Evolutionary conservation across 257 asterid genomes (phyloP).

Genomic region (Penstemon barbatus): DNA sequence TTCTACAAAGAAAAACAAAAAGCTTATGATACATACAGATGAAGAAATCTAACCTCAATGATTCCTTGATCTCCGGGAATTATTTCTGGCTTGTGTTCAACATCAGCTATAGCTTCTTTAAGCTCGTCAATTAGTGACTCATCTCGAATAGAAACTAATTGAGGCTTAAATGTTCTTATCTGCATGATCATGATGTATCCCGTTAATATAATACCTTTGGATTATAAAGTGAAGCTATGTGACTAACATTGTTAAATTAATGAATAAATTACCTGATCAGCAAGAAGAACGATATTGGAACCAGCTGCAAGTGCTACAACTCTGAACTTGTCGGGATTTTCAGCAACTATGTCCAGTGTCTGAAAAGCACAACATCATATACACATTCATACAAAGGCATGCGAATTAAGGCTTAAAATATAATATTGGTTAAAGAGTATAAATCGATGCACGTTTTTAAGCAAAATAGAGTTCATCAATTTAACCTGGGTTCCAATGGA

Average conservation of each 20-base stretch:
- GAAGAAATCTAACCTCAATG: slow-evolving; percentile 67
- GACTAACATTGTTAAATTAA: background rate
- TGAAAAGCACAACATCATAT: slow-evolving; percentile 36
- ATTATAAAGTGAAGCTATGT: background rate
- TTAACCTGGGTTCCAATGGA: slow-evolving; percentile 97
- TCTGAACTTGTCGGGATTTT: slow-evolving; percentile 85
- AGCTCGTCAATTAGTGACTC: slow-evolving; percentile 77
- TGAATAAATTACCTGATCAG: slow-evolving; percentile 72
- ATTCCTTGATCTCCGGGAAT: slow-evolving; percentile 95
- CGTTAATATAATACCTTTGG: background rate
- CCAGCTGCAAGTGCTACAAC: slow-evolving; percentile 99
- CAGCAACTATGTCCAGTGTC: slow-evolving; percentile 95
- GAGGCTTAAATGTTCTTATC: slow-evolving; percentile 84
- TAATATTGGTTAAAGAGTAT: background rate
- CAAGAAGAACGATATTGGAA: slow-evolving; percentile 94
- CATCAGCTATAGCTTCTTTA: slow-evolving; percentile 79
- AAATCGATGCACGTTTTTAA: no score
- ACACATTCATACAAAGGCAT: slow-evolving; percentile 16
- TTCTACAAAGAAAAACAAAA: slow-evolving; percentile 4
- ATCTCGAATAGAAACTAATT: slow-evolving; percentile 74
- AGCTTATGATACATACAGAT: background rate
- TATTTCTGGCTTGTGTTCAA: slow-evolving; percentile 83
- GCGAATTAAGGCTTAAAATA: background rate
- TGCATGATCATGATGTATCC: slow-evolving; percentile 33
- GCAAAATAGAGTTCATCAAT: background rate